A percentile compares a stretch with the other conserved stretches of the same genome.
Evolutionary conservation across 345 rosid genomes (phyloP).

Genomic region (Eutrema japonicum): DNA sequence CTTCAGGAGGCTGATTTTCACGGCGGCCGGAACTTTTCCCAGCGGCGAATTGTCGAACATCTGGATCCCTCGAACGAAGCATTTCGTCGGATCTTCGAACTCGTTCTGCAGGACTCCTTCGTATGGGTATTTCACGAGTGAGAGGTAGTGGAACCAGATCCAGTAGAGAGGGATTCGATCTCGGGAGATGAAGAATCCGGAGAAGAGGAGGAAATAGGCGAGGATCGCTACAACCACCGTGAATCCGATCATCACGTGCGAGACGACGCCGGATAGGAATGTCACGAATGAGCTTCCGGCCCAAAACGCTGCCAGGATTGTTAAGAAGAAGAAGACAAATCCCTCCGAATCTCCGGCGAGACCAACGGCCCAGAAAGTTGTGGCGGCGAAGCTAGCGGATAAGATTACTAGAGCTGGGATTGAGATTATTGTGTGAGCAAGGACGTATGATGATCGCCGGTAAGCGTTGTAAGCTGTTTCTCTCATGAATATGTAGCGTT

Average conservation of each 20-base stretch:
- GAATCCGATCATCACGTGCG: constrained; percentile 85
- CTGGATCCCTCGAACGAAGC: constrained; percentile 76
- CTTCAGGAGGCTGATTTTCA: constrained; percentile 56
- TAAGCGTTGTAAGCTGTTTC: constrained; percentile 96
- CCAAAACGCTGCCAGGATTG: constrained; percentile 80
- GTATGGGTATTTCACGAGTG: constrained; percentile 84
- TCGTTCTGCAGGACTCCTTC: constrained; percentile 72
- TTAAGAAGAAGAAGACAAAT: constrained; percentile 72
- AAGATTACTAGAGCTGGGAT: constrained; percentile 70
- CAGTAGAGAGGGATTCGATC: constrained; percentile 76
- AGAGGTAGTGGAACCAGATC: constrained; percentile 92
- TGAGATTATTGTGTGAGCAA: constrained; percentile 71
- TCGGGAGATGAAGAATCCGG: constrained; percentile 85
- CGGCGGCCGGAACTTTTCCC: constrained; percentile 48
- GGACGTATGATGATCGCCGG: constrained; percentile 83
- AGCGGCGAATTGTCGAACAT: constrained; percentile 84
- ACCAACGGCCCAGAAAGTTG: constrained; percentile 79
- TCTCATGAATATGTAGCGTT: constrained; percentile 92
- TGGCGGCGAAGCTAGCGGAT: constrained; percentile 68
- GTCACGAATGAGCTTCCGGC: constrained; percentile 91
- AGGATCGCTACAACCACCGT: constrained; percentile 78
- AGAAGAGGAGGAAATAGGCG: constrained; percentile 86
- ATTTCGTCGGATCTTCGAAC: constrained; percentile 60
- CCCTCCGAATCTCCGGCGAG: constrained; percentile 72
- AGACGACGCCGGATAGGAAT: constrained; percentile 81